Evolutionary conservation across 192 early-diverging fungal species (phyloP), one percentile per base, ranked within the genome.

Genomic region (Kickxella alabastrina): DNA sequence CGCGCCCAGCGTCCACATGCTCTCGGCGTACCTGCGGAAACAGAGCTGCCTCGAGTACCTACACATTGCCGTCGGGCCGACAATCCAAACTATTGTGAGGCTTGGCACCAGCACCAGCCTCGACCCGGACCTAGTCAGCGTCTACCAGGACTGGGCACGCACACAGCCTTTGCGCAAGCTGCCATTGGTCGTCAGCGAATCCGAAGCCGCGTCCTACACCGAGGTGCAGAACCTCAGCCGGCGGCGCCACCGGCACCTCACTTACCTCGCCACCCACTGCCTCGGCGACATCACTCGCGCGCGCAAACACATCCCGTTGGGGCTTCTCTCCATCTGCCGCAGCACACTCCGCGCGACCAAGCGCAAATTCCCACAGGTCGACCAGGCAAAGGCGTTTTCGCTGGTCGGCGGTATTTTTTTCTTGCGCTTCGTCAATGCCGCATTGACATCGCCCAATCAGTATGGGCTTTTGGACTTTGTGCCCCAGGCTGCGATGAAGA

Each of bases 141-240:
- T 57, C 18, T 72, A 72, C 57, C 68, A 72, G 43, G 68, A 72
- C 49, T 72, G 68, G 68, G 62, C 53, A 10, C 61, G 62, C 43
- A 53, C 62, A 9, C 62, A 65, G 10, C 38, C 23, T 7, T 22
- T 29, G 17, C 43, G 40, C 18, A 39, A 57, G 0, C 39, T 72
- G 36, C 45, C 68, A 4, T 53, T 40, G 0, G 61, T 72, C 0
- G 68, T 60, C 12, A 57, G 68, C 31, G 51, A 52, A 1, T 61
- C 65, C 3, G 68, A 72, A 15, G 68, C 68, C 6, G 68, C 68
- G 3, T 49, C 61, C 38, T 72, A 72, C 44, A 72, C 68, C 3
- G 68, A 72, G 43, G 68, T 72, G 40, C 68, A 72, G 42, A 72
- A 72, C 44, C 62, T 72, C 25, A 72, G 68, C 48, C 61, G 68